phyloP scores from a whole-genome alignment of 768 basidiomycete species.

The Boletus fagicola region DNA sequence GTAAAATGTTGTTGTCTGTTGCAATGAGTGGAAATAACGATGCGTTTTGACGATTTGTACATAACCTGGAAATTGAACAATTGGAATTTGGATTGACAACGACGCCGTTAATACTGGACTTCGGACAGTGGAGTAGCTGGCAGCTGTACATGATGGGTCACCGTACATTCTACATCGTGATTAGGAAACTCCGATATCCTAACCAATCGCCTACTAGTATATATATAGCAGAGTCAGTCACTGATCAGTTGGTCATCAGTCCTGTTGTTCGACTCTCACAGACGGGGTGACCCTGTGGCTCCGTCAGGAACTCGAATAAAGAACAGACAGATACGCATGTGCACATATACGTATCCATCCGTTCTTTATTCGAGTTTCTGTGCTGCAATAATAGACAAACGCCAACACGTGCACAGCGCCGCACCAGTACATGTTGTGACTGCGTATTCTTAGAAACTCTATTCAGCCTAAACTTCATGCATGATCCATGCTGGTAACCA shows the following conservation, averaged over 20 bases:
- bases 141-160: too few species aligned
- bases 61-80: background rate
- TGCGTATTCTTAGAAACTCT: background rate
- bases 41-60: background rate
- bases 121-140: too few species aligned
- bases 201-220: background rate
- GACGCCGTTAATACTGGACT: background rate
- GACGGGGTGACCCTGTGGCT: background rate
- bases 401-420: background rate
- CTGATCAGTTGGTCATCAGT: too few species aligned
- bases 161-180: background rate
- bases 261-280: background rate
- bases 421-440: too few species aligned
- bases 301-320: background rate
- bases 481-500: background rate
- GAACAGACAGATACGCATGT: background rate
- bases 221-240: background rate
- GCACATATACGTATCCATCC: background rate
- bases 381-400: background rate
- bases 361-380: too few species aligned
- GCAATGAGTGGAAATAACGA: background rate
- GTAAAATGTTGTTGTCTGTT: background rate
- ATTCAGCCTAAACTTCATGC: background rate
- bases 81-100: background rate
- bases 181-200: background rate